phyloP scores from a whole-genome alignment of 1,139 yeast genomes.

The Blastobotrys elegans region DNA sequence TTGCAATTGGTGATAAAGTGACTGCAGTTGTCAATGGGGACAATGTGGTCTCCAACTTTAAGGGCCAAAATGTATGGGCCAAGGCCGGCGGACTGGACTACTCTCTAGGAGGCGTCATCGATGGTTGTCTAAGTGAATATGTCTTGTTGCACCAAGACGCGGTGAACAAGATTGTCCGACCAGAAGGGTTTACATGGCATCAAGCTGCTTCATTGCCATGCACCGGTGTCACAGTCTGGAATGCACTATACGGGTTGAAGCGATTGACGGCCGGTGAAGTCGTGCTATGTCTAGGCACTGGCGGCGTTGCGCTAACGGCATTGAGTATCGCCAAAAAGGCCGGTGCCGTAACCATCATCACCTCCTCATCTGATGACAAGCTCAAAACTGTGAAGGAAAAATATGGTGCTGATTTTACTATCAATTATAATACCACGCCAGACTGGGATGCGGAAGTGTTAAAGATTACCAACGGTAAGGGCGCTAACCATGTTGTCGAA shows the following conservation, averaged over 20 bases:
- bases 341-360: constrained; percentile 19
- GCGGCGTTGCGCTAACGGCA: constrained; percentile 20
- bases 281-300: constrained; percentile 20
- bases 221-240: constrained; percentile 21
- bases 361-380: constrained; percentile 21
- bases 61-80: background rate
- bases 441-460: constrained; percentile 19
- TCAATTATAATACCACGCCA: constrained; percentile 17
- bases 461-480: constrained; percentile 15
- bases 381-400: constrained; percentile 13
- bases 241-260: constrained; percentile 17
- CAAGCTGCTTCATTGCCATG: constrained; percentile 17
- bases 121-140: constrained; percentile 19
- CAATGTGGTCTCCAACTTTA: constrained; percentile 17
- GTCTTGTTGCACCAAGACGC: constrained; percentile 13
- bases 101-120: constrained; percentile 19
- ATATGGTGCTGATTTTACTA: constrained; percentile 13
- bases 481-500: constrained; percentile 18
- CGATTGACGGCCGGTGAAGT: constrained; percentile 18
- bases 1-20: constrained; percentile 17
- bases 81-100: background rate
- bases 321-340: constrained; percentile 20
- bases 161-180: constrained; percentile 13
- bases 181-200: constrained; percentile 14
- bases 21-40: constrained; percentile 15